Evolutionary conservation across 805 yeast species (phyloP).

Genomic region (Yamadazyma philogaea): DNA sequence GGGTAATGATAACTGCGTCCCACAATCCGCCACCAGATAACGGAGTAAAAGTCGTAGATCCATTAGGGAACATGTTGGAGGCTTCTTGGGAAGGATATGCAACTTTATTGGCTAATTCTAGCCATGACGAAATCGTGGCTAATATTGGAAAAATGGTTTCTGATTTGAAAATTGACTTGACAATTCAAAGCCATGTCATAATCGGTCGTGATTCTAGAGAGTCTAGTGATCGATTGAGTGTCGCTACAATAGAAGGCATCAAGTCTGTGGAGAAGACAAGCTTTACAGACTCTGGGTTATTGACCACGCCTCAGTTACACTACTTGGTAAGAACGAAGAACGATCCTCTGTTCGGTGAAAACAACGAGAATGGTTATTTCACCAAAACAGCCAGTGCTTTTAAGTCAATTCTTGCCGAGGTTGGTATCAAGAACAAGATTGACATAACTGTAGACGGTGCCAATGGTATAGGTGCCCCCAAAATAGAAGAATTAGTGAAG

Average conservation of each 20-base stretch:
- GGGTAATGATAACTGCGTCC: constrained; percentile 96
- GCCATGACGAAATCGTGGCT: constrained; percentile 40
- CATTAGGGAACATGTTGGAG: constrained; percentile 85
- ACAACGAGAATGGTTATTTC: constrained; percentile 69
- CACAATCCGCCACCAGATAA: constrained; percentile 91
- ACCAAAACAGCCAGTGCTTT: constrained; percentile 56
- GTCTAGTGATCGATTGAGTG: constrained; percentile 66
- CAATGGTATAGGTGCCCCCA: constrained; percentile 94
- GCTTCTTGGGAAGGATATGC: constrained; percentile 82
- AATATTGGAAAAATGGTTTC: constrained; percentile 37
- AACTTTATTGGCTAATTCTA: constrained; percentile 73
- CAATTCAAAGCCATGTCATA: constrained; percentile 45
- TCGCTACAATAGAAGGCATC: constrained; percentile 61
- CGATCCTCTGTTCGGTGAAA: constrained; percentile 59
- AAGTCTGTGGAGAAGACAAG: constrained; percentile 42
- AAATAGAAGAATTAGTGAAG: constrained; percentile 48
- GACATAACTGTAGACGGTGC: constrained; percentile 81
- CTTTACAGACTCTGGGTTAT: constrained; percentile 56
- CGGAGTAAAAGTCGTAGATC: constrained; percentile 93
- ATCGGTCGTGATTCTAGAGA: constrained; percentile 88
- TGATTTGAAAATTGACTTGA: constrained; percentile 46
- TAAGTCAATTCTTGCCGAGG: constrained; percentile 36
- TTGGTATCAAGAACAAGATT: constrained; percentile 24
- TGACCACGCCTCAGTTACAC: constrained; percentile 95
- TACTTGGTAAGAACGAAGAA: constrained; percentile 74